Percentiles rank a stretch among this genome's conserved stretches.
Evolutionary conservation across 2,329 filamentous ascomycete genomes (phyloP).

Genomic region (Blastomyces emzantsi): DNA sequence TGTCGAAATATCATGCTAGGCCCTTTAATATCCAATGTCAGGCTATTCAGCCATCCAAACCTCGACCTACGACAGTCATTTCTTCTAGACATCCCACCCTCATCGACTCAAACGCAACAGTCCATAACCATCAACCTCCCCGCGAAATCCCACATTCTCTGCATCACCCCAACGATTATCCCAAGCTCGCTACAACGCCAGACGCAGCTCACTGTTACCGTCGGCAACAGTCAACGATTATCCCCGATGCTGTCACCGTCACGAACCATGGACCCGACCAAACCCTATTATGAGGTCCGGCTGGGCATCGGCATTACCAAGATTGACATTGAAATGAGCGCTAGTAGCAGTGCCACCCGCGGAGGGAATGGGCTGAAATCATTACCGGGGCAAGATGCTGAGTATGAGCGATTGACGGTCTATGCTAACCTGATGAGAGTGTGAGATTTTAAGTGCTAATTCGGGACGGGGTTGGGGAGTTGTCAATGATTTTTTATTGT

Average conservation of each 20-base stretch:
- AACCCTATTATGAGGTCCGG: constrained; percentile 65
- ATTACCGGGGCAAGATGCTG: constrained; percentile 3
- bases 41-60: constrained; percentile 58
- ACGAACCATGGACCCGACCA: constrained; percentile 42
- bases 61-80: constrained; percentile 55
- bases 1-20: background rate
- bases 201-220: constrained; percentile 65
- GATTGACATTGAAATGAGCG: constrained; percentile 69
- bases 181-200: constrained; percentile 57
- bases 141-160: constrained; percentile 56
- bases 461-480: background rate
- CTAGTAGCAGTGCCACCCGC: constrained; percentile 49
- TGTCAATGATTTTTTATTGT: background rate
- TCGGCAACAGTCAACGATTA: constrained; percentile 58
- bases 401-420: constrained; percentile 61
- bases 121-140: constrained; percentile 64
- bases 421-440: constrained; percentile 59
- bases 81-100: constrained; percentile 56
- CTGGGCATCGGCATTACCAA: constrained; percentile 65
- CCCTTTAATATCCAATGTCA: constrained; percentile 56
- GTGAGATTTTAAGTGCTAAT: constrained; percentile 20
- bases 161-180: constrained; percentile 59
- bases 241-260: constrained; percentile 51
- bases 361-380: background rate
- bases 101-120: constrained; percentile 57